A percentile compares a stretch with the other conserved stretches of the same genome.
Evolutionary conservation across 495 filamentous ascomycete genomes (phyloP).

Genomic region (Pyrenopolyporus hunteri): DNA sequence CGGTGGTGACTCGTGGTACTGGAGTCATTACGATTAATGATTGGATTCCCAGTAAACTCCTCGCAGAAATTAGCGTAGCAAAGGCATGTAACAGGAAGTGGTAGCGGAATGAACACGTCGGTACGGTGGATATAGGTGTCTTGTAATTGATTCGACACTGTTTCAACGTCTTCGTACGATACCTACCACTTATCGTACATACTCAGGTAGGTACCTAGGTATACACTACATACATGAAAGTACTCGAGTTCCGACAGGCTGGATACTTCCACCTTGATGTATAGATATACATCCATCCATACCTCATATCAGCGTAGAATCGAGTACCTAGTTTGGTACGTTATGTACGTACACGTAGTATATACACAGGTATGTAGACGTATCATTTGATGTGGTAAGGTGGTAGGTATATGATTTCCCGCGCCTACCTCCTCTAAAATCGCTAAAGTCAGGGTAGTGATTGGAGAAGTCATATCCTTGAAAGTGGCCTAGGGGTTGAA

Average conservation of each 20-base stretch:
- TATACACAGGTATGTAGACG: background rate
- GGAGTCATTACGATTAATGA: constrained; percentile 29
- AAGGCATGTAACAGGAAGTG: too few species aligned
- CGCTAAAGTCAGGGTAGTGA: constrained; percentile 9
- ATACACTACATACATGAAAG: too few species aligned
- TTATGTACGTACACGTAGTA: background rate
- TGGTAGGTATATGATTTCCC: constrained; percentile 18
- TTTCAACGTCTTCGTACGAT: too few species aligned
- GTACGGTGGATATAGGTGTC: constrained; percentile 15
- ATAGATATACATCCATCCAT: too few species aligned
- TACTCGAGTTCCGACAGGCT: too few species aligned
- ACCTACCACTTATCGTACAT: too few species aligned
- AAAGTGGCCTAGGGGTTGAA: constrained; percentile 12
- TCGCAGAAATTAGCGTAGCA: constrained; percentile 32
- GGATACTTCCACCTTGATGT: too few species aligned
- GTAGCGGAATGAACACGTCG: constrained; percentile 21
- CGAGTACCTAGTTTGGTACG: background rate
- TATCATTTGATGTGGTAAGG: background rate
- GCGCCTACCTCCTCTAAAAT: constrained; percentile 13
- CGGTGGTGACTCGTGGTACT: constrained; percentile 32
- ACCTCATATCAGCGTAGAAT: too few species aligned
- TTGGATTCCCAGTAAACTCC: constrained; percentile 34
- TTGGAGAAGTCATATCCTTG: constrained; percentile 14
- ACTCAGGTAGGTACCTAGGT: too few species aligned
- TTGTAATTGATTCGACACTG: background rate